These are phyloP conservation scores for Ganoderma leucocontextum DNA, from an alignment of 1,284 basidiomycete genomes.

Conservation along the genomic window DNA sequence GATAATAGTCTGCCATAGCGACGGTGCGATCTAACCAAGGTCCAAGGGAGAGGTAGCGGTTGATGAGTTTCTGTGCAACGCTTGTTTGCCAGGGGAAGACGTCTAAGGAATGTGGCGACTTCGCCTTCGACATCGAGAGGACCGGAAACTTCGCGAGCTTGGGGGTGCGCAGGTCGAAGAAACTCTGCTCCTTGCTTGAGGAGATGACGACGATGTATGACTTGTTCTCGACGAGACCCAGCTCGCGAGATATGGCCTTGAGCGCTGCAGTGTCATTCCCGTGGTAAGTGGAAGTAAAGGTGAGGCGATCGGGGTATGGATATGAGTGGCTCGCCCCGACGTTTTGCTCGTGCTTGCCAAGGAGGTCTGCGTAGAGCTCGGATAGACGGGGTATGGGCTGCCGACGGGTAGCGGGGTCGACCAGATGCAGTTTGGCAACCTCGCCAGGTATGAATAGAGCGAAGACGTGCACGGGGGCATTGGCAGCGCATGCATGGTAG, in stretches of 20 bases:
- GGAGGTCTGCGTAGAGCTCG: slow-evolving; percentile 73
- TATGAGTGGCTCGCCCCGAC: slow-evolving; percentile 59
- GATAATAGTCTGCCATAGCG: slow-evolving; percentile 89
- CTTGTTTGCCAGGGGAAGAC: slow-evolving; percentile 82
- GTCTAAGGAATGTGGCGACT: slow-evolving; percentile 76
- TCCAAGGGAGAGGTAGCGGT: slow-evolving; percentile 83
- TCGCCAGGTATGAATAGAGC: slow-evolving; percentile 86
- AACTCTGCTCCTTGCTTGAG: slow-evolving; percentile 84
- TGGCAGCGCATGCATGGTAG: slow-evolving; percentile 86
- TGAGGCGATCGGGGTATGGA: slow-evolving; percentile 75
- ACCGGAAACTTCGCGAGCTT: slow-evolving; percentile 89
- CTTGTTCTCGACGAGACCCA: slow-evolving; percentile 77
- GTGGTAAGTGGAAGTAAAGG: slow-evolving; percentile 84
- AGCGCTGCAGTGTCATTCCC: slow-evolving; percentile 83
- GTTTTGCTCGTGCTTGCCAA: slow-evolving; percentile 54
- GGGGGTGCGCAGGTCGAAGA: slow-evolving; percentile 82
- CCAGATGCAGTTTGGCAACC: slow-evolving; percentile 83
- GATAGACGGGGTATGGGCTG: slow-evolving; percentile 84
- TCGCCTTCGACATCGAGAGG: slow-evolving; percentile 84
- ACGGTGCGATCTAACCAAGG: slow-evolving; percentile 86
- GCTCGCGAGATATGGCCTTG: slow-evolving; percentile 89
- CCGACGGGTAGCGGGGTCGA: slow-evolving; percentile 88
- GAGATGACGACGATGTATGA: slow-evolving; percentile 84
- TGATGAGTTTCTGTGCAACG: slow-evolving; percentile 83
- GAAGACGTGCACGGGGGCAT: slow-evolving; percentile 87